These are phyloP conservation scores for Tylopilus intermedius DNA, from an alignment of 768 basidiomycete species.

Conservation along the genomic window DNA sequence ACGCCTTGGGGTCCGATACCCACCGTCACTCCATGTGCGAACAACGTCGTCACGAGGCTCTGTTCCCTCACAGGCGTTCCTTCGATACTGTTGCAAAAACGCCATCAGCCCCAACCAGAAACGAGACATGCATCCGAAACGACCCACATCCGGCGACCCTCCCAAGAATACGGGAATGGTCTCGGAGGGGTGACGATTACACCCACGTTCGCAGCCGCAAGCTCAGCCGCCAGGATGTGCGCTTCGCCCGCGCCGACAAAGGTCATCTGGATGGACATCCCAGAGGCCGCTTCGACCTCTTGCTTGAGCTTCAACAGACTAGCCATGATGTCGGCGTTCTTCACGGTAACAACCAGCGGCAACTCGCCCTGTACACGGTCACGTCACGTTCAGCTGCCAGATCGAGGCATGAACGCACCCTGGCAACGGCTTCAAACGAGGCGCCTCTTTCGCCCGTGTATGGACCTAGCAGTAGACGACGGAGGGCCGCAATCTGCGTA, in stretches of 20 bases:
- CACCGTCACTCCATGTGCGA: conserved; percentile 59
- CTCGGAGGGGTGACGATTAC: conserved; percentile 64
- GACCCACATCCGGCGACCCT: conserved; percentile 56
- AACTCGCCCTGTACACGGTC: conserved; percentile 41
- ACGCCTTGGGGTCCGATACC: conserved; percentile 45
- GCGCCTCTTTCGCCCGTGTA: conserved; percentile 23
- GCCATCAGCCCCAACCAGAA: not conserved
- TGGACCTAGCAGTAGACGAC: conserved; percentile 40
- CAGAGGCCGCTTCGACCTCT: conserved; percentile 41
- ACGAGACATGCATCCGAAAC: not conserved
- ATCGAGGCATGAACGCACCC: conserved; percentile 23
- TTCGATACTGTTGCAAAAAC: conserved; percentile 40
- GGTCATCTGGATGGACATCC: conserved; percentile 37
- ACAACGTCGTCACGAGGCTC: conserved; percentile 58
- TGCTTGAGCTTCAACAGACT: conserved; percentile 57
- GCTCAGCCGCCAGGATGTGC: conserved; percentile 39
- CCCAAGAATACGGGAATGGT: conserved; percentile 65
- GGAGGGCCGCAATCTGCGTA: conserved; percentile 56
- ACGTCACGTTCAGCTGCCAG: conserved; percentile 4
- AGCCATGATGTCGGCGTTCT: conserved; percentile 74
- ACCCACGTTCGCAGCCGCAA: conserved; percentile 56
- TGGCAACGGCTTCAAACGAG: conserved; percentile 34
- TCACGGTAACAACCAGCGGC: conserved; percentile 61
- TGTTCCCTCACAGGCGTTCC: conserved; percentile 68
- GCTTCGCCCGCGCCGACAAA: conserved; percentile 59